Base-by-base conservation (phyloP, 1,284 basidiomycete genomes). In the Caloboletus firmus region DNA sequence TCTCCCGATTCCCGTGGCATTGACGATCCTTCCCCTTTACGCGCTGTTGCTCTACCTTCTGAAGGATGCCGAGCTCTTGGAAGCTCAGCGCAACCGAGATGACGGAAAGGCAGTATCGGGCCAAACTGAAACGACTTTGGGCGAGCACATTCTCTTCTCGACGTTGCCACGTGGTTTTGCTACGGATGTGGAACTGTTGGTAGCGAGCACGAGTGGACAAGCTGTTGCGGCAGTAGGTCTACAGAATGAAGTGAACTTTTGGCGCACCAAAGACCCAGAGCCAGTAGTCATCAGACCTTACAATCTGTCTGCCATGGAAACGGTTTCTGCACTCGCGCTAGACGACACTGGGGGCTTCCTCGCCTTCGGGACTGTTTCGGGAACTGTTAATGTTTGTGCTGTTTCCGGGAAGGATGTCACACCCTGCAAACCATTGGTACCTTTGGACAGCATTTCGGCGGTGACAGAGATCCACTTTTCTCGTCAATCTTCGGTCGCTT, bases 11-110 rank as follows among this genome's bases (percentile, higher is more conserved):
- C 96, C 96, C 0, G 96, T 97, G 65, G 81, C 84, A 2, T 78
- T 79, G 2, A 96, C 94, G 0, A 89, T 90, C 4, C 74, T 81
- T 32, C 71, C 83, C 2, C 78, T 98, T 4, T 98, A 91, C 69
- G 78, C 82, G 9, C 73, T 98, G 20, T 75, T 97, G 13, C 79
- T 93, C n/a, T 95, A 95, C 67, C 79, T 99, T 1, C 77, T 98
- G 55, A 96, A 96, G 74, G 89, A 97, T 60, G 85, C 93, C 1
- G 94, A 98, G 57, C 80, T 95, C 2, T 80, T 98, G 15, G 94
- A 95, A 63, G 88, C 89, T 5, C 93, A 95, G 64, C 79, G 87
- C 41, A 80, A 89, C 68, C 75, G 80, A 45, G 73, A 76, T 13
- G 80, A 82, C 48, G 67, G 72, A 3, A 76, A 76, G 47, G 57